phyloP scores from a whole-genome alignment of 306 rosid species.

The Trifolium pratense region DNA sequence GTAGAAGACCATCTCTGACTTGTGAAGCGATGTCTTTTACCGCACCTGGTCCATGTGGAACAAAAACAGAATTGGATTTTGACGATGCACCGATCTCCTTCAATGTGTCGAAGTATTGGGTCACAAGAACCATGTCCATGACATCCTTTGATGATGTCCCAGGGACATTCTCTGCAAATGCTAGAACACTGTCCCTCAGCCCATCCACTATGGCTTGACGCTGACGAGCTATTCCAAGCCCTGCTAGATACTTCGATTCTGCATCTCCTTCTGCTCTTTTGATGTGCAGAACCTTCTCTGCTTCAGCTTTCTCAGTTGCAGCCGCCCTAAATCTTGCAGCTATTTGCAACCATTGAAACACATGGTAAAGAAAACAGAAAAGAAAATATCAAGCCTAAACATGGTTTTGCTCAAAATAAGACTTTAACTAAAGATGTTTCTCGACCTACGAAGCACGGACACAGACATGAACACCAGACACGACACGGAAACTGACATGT shows the following conservation, averaged over 20 bases:
- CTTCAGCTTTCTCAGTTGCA: slow-evolving; percentile 90
- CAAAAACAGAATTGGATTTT: slow-evolving; percentile 80
- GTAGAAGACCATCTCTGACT: slow-evolving; percentile 89
- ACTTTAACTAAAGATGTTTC: slow-evolving; percentile 13
- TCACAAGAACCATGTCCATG: slow-evolving; percentile 97
- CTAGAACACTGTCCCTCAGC: slow-evolving; percentile 88
- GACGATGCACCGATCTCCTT: slow-evolving; percentile 93
- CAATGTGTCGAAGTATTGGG: slow-evolving; percentile 95
- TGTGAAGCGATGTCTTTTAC: slow-evolving; percentile 81
- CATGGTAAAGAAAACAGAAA: slow-evolving; percentile 22
- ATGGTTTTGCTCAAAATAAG: slow-evolving; percentile 18
- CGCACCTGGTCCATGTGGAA: slow-evolving; percentile 98
- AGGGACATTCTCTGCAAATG: slow-evolving; percentile 82
- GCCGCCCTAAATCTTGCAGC: slow-evolving; percentile 93
- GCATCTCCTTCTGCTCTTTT: slow-evolving; percentile 95
- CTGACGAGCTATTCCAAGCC: slow-evolving; percentile 90
- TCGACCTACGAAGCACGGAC: too few species aligned
- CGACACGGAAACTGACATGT: too few species aligned
- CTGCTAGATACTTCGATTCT: slow-evolving; percentile 82
- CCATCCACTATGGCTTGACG: slow-evolving; percentile 96
- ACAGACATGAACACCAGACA: too few species aligned
- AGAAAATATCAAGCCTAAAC: slow-evolving; percentile 11
- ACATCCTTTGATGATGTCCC: slow-evolving; percentile 92
- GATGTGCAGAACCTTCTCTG: slow-evolving; percentile 84
- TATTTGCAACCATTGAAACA: slow-evolving; percentile 38